phyloP scores from a whole-genome alignment of 768 basidiomycete species.

The Suillus luteus region DNA sequence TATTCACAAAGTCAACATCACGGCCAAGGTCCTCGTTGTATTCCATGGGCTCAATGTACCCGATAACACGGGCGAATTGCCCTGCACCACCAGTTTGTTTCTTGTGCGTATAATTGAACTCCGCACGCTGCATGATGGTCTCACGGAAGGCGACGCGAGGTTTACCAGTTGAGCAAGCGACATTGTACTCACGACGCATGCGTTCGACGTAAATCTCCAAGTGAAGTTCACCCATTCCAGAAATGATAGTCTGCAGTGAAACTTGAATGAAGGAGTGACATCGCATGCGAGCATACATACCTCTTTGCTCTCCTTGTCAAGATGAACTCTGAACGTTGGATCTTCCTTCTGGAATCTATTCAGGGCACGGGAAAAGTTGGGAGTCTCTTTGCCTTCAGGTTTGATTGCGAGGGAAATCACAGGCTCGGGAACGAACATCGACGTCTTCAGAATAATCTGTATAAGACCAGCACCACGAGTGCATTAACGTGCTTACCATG shows the following conservation, averaged over 20 bases:
- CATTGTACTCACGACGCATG: constrained; percentile 97
- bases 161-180: constrained; percentile 90
- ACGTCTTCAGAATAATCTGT: constrained; percentile 56
- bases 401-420: constrained; percentile 96
- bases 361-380: constrained; percentile 95
- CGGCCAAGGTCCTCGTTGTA: constrained; percentile 75
- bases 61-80: constrained; percentile 92
- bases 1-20: constrained; percentile 80
- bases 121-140: constrained; percentile 79
- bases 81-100: constrained; percentile 98
- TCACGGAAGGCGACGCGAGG: constrained; percentile 97
- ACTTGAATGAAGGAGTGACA: constrained; percentile 8
- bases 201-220: constrained; percentile 99
- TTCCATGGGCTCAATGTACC: constrained; percentile 88
- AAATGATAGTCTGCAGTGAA: constrained; percentile 86
- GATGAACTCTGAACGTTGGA: constrained; percentile 96
- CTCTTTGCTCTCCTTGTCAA: constrained; percentile 94
- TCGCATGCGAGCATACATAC: constrained; percentile 49
- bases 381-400: constrained; percentile 88
- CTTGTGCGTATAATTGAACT: constrained; percentile 93
- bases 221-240: constrained; percentile 99
- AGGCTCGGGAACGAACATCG: constrained; percentile 98
- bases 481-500: constrained; percentile 62
- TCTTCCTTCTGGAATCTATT: constrained; percentile 99
- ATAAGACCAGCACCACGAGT: background rate